phyloP scores from a whole-genome alignment of 805 yeast genomes.

The Ogataea ramenticola region DNA sequence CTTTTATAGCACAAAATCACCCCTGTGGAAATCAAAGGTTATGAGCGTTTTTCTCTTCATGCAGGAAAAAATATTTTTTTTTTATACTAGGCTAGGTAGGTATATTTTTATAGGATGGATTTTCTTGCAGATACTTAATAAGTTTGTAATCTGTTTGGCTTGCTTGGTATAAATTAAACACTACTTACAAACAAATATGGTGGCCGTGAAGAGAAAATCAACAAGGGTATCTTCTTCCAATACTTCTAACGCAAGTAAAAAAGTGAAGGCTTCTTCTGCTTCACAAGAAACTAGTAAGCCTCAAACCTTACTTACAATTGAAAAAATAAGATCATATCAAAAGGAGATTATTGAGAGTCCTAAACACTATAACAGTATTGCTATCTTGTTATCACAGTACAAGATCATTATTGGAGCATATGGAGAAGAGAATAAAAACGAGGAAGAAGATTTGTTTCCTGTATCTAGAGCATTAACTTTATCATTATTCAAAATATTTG shows the following conservation, averaged over 20 bases:
- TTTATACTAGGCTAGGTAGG: too few relatives aligned
- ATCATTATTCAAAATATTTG: slow-evolving; percentile 40
- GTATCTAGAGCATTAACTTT: slow-evolving; percentile 32
- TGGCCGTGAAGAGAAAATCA: background rate
- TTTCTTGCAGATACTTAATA: too few relatives aligned
- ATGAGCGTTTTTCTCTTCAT: too few relatives aligned
- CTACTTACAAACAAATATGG: background rate
- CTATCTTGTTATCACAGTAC: slow-evolving; percentile 35
- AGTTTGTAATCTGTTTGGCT: too few relatives aligned
- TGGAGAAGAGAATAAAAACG: slow-evolving; percentile 2
- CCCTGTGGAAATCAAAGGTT: too few relatives aligned
- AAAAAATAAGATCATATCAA: slow-evolving; percentile 16
- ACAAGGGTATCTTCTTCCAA: background rate
- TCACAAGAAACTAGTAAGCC: background rate
- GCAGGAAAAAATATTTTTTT: too few relatives aligned
- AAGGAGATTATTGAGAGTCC: slow-evolving; percentile 34
- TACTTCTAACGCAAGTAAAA: too few relatives aligned
- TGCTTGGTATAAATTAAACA: too few relatives aligned
- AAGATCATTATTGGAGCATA: slow-evolving; percentile 12
- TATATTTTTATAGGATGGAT: too few relatives aligned
- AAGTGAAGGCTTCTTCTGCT: background rate
- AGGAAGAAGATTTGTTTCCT: slow-evolving; percentile 15
- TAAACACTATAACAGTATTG: slow-evolving; percentile 49
- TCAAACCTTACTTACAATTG: slow-evolving; percentile 8
- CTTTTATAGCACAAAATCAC: background rate